Evolutionary conservation across 345 rosid species (phyloP).

Genomic region (Ceriops decandra): DNA sequence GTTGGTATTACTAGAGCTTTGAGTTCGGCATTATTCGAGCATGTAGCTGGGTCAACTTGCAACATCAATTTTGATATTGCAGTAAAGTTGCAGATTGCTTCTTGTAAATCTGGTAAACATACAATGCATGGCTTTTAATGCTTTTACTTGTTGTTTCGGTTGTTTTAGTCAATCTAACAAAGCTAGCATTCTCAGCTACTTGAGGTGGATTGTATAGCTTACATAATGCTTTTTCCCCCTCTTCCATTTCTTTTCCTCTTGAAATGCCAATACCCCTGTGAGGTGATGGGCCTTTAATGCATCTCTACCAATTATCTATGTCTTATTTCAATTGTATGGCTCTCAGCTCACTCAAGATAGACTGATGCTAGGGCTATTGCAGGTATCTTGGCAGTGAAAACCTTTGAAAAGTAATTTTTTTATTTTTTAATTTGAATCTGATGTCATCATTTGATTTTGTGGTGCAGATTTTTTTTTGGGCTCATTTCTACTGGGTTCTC

Average conservation of each 20-base stretch:
- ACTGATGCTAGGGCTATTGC: no score
- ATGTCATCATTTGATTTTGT: constrained; percentile 13
- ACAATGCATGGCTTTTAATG: constrained; percentile 3
- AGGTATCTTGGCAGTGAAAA: no score
- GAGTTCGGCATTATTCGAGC: constrained; percentile 26
- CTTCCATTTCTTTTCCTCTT: not conserved
- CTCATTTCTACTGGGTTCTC: constrained; percentile 17
- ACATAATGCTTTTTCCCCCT: not conserved
- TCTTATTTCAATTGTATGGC: no score
- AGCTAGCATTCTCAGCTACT: not conserved
- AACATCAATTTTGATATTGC: constrained; percentile 15
- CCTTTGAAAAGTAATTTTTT: no score
- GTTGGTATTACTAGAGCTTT: constrained; percentile 35
- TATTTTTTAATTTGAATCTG: not conserved
- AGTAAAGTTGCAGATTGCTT: constrained; percentile 27
- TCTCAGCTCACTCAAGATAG: no score
- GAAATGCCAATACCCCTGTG: not conserved
- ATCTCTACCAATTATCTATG: no score
- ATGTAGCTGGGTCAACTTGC: constrained; percentile 26
- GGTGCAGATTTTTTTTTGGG: constrained; percentile 30
- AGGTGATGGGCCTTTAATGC: no score
- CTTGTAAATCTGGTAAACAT: constrained; percentile 36
- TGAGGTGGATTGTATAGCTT: not conserved
- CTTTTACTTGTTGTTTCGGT: not conserved
- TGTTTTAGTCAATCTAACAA: not conserved